Base-by-base conservation (phyloP, 768 basidiomycete genomes). In the Lentinula lateritia region DNA sequence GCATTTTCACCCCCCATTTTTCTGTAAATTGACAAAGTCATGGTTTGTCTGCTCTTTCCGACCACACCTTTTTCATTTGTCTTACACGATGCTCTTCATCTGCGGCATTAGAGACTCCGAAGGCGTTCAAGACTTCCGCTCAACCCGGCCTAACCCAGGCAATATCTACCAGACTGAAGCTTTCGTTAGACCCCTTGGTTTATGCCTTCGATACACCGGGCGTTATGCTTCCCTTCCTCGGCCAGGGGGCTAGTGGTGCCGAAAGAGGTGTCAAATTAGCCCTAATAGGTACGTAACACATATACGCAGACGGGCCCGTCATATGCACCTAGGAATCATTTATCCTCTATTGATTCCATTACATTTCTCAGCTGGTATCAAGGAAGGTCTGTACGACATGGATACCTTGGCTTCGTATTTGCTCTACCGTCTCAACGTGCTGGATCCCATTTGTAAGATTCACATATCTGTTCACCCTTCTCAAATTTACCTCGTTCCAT, bases 191-290 rank as follows among this genome's bases (percentile, higher is more conserved):
- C 59, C 94, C 95, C 2, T 76, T 85, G 7, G 88, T 97, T 10
- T 98, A 98, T 76, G 91, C 97, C 4, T 94, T 89, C 68, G 97
- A 99, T 77, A 88, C 93, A 8, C 97, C 97, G 2, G 97, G 97
- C 2, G 92, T 98, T 52, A 98, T 98, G 95, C 79, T 97, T 46
- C 93, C 95, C 10, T 98, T 90, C 75, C 81, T 98, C 35, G 97
- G 97, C 0, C 84, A 79, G 62, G 97, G 97, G 5, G 80, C 83
- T 59, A 82, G 82, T 64, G 96, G 94, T 16, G 89, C 93, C 55
- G 97, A 99, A 73, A 82, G 92, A 68, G 96, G 92, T 10, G 82
- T 97, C 58, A 98, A 95, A 73, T 83, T 98, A 20, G 95, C 93
- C 52, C 76, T 98, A 61, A 98, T 97, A 48, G 92, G 95, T 92